Percentiles rank a stretch among this genome's conserved stretches.
phyloP scores from a whole-genome alignment of 768 basidiomycete genomes.

The Leccinellum albellum region DNA sequence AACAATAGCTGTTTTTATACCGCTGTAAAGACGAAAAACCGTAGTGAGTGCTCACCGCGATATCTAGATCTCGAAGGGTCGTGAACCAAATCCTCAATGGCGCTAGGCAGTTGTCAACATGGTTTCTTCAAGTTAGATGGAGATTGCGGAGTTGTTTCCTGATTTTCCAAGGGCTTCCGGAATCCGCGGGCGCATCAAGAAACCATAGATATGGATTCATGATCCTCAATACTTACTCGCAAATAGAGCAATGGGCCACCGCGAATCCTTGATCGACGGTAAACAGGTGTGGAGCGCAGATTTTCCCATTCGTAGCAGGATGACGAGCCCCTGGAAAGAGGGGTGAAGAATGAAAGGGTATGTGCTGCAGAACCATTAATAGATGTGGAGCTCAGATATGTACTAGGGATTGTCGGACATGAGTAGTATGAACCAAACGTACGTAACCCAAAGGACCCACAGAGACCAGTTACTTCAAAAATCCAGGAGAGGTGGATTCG shows the following conservation, averaged over 20 bases:
- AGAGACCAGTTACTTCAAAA: too few relatives aligned
- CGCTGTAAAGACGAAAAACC: background rate
- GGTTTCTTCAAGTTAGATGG: background rate
- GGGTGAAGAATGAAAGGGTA: background rate
- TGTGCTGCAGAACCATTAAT: too few relatives aligned
- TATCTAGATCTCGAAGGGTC: background rate
- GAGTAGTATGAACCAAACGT: too few relatives aligned
- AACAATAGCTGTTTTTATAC: too few relatives aligned
- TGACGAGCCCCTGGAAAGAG: background rate
- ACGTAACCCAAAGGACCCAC: too few relatives aligned
- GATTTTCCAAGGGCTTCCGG: background rate
- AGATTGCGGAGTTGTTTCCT: background rate
- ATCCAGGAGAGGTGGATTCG: too few relatives aligned
- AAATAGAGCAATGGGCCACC: background rate
- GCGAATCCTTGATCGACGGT: slow-evolving; percentile 15
- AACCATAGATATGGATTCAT: background rate
- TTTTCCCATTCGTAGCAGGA: background rate
- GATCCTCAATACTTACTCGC: background rate
- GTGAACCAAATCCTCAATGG: background rate
- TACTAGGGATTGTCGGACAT: too few relatives aligned
- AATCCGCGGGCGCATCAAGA: background rate
- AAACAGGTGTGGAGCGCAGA: background rate
- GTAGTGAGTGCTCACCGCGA: background rate
- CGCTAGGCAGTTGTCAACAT: background rate
- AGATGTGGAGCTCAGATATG: too few relatives aligned